These are phyloP conservation scores for Cladorrhinum sp. DNA, from an alignment of 2,329 filamentous ascomycete genomes.

Conservation along the genomic window DNA sequence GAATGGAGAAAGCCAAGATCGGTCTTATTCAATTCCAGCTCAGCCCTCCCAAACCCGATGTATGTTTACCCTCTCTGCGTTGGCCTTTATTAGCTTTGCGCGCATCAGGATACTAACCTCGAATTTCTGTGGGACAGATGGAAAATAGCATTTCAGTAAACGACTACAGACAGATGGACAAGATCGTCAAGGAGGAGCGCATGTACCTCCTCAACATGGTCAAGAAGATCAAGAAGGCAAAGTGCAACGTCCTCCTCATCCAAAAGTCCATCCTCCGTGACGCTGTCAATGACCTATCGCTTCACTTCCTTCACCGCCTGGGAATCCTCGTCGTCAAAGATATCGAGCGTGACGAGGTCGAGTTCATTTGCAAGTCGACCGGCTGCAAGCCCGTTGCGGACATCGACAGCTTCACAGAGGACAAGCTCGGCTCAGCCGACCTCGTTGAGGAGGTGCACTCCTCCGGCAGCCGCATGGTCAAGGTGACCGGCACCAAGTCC, in stretches of 20 bases:
- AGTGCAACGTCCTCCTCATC: conserved; percentile 97
- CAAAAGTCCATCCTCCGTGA: conserved; percentile 98
- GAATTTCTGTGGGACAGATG: conserved; percentile 58
- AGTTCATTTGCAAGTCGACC: conserved; percentile 98
- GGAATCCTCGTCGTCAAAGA: conserved; percentile 96
- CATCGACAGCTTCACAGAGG: conserved; percentile 96
- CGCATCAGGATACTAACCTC: conserved; percentile 4
- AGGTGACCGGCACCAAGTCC: conserved; percentile 86
- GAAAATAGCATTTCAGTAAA: conserved; percentile 99
- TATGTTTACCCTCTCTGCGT: conserved; percentile 41
- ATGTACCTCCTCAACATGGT: conserved; percentile 98
- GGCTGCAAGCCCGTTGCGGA: conserved; percentile 99
- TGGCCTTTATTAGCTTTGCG: background rate
- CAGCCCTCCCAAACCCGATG: conserved; percentile 94
- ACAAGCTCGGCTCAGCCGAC: conserved; percentile 93
- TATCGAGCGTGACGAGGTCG: conserved; percentile 96
- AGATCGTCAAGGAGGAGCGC: conserved; percentile 98
- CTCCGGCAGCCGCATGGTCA: conserved; percentile 87
- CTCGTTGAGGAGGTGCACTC: conserved; percentile 88
- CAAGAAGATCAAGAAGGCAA: conserved; percentile 99
- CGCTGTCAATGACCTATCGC: conserved; percentile 93
- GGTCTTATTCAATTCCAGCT: conserved; percentile 98
- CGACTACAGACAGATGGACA: conserved; percentile 99
- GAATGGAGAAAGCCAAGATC: conserved; percentile 97
- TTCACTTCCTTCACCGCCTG: conserved; percentile 96